A percentile compares a stretch with the other conserved stretches of the same genome.
Evolutionary conservation across 768 basidiomycete species (phyloP).

Genomic region (Punctularia strigosozonata): DNA sequence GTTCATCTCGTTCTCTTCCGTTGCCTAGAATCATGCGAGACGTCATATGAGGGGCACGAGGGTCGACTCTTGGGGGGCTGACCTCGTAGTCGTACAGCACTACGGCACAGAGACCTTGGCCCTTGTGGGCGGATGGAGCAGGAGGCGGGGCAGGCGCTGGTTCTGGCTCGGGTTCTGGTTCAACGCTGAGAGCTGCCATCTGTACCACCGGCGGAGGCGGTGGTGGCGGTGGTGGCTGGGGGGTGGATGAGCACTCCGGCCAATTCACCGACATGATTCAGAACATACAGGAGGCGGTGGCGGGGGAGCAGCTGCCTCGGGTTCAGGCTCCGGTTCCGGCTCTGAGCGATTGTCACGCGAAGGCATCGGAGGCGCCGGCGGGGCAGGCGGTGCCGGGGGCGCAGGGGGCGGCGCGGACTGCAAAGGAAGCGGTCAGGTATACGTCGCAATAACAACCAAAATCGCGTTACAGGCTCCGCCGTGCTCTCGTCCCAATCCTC

Average conservation of each 20-base stretch:
- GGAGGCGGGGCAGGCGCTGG: constrained; percentile 29
- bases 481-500: too few relatives aligned
- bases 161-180: constrained; percentile 18
- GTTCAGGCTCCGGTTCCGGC: constrained; percentile 21
- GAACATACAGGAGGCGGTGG: constrained; percentile 25
- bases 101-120: constrained; percentile 51
- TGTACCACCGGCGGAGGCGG: constrained; percentile 33
- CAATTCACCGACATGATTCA: neutral
- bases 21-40: constrained; percentile 30
- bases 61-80: constrained; percentile 7
- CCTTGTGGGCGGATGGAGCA: constrained; percentile 21
- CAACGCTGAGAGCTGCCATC: constrained; percentile 14
- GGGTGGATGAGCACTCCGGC: neutral
- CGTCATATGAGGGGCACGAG: neutral
- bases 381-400: constrained; percentile 12
- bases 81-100: constrained; percentile 78
- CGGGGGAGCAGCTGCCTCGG: constrained; percentile 19
- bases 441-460: constrained; percentile 7
- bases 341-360: constrained; percentile 22
- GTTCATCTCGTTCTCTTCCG: constrained; percentile 79
- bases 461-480: too few relatives aligned
- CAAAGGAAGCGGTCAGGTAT: neutral
- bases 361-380: constrained; percentile 12
- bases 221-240: constrained; percentile 17
- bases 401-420: constrained; percentile 21